phyloP scores from a whole-genome alignment of 768 basidiomycete species.

The Tulasnella sp. region DNA sequence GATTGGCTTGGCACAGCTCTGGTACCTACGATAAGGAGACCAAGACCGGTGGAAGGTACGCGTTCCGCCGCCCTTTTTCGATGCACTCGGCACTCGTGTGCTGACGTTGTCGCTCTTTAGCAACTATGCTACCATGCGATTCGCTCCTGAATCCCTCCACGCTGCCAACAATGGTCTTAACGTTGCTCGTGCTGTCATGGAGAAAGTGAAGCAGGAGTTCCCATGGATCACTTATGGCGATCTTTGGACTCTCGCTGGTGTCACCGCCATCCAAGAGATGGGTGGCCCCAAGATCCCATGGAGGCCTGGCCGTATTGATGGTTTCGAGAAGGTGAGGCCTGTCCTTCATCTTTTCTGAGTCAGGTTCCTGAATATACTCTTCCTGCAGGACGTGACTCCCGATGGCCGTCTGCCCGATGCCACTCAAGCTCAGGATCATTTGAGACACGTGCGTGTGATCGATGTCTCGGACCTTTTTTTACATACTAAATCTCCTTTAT shows the following conservation, averaged over 20 bases:
- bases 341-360: neutral
- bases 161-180: conserved; percentile 79
- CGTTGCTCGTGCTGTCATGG: conserved; percentile 76
- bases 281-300: conserved; percentile 89
- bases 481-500: neutral
- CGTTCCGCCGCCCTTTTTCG: neutral
- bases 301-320: conserved; percentile 91
- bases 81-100: conserved; percentile 16
- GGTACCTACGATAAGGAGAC: conserved; percentile 85
- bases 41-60: conserved; percentile 74
- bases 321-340: conserved; percentile 49
- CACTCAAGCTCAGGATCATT: conserved; percentile 73
- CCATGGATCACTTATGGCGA: conserved; percentile 96
- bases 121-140: conserved; percentile 99
- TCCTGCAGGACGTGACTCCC: conserved; percentile 57
- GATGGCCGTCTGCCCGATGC: conserved; percentile 91
- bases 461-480: neutral
- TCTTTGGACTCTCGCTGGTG: conserved; percentile 94
- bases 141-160: conserved; percentile 81
- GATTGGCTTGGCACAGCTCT: conserved; percentile 91
- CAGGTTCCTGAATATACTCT: neutral
- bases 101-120: conserved; percentile 41
- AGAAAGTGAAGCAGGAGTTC: conserved; percentile 81
- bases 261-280: conserved; percentile 88
- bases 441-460: conserved; percentile 47